Evolutionary conservation across 306 rosid genomes (phyloP).

Genomic region (Cucurbita argyrosperma): DNA sequence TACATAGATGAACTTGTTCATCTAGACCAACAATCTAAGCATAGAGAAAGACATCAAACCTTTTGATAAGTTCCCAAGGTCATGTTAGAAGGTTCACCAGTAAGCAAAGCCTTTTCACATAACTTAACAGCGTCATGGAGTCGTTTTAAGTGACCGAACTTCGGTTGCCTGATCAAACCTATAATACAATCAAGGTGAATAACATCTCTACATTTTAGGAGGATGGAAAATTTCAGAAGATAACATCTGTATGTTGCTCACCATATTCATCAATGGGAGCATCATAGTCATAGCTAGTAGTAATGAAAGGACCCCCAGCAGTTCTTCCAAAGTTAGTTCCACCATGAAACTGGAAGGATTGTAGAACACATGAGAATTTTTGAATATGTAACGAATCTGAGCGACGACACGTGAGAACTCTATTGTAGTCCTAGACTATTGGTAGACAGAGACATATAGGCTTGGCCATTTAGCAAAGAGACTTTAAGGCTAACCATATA

Average conservation of each 20-base stretch:
- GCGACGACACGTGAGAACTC: not conserved
- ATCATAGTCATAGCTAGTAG: slow-evolving; percentile 45
- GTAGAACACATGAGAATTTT: not conserved
- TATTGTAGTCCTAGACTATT: not conserved
- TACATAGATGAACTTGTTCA: not conserved
- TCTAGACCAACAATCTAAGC: not conserved
- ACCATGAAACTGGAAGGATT: slow-evolving; percentile 27
- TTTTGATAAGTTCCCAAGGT: slow-evolving; percentile 27
- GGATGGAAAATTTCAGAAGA: not conserved
- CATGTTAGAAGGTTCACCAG: slow-evolving; percentile 41
- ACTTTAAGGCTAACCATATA: slow-evolving; percentile 23
- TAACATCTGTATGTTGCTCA: slow-evolving; percentile 7
- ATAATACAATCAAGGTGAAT: not conserved
- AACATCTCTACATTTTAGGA: not conserved
- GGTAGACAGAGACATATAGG: no score
- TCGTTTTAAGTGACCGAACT: slow-evolving; percentile 59
- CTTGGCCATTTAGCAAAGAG: not conserved
- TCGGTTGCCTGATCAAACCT: slow-evolving; percentile 57
- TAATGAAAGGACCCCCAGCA: slow-evolving; percentile 37
- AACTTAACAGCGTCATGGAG: slow-evolving; percentile 54
- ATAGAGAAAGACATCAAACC: slow-evolving; percentile 14
- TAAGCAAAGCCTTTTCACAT: slow-evolving; percentile 52
- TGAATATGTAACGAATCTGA: not conserved
- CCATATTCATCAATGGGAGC: slow-evolving; percentile 48
- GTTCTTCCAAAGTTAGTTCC: slow-evolving; percentile 41